Evolutionary conservation across 202 grass and related monocot genomes (phyloP).

Genomic region (Saccharum hybrid): DNA sequence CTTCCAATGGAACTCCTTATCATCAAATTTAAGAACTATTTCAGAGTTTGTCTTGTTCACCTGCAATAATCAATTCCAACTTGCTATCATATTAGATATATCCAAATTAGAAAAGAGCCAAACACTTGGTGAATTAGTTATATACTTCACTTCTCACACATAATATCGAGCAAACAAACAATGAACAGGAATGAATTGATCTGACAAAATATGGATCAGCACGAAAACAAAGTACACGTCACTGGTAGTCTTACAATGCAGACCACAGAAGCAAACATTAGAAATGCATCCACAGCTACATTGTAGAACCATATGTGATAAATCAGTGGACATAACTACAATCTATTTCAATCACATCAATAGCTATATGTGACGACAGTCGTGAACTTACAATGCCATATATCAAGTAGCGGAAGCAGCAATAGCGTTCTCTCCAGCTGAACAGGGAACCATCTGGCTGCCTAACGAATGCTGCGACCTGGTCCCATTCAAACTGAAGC

Average conservation of each 20-base stretch:
- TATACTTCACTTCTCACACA: conserved; percentile 7
- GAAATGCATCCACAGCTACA: neutral
- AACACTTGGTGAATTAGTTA: neutral
- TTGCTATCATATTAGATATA: conserved; percentile 48
- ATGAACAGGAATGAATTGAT: neutral
- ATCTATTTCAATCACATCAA: neutral
- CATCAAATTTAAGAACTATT: conserved; percentile 64
- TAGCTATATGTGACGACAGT: too few relatives aligned
- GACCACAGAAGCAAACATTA: neutral
- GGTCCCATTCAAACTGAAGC: conserved; percentile 94
- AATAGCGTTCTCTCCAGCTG: too few relatives aligned
- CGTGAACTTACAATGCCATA: too few relatives aligned
- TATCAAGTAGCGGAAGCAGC: too few relatives aligned
- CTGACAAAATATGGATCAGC: neutral
- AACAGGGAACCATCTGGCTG: too few relatives aligned
- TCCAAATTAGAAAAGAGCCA: neutral
- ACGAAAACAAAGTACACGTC: neutral
- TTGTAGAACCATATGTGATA: neutral
- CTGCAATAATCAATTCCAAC: conserved; percentile 56
- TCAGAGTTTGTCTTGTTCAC: conserved; percentile 74
- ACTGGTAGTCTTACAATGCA: neutral
- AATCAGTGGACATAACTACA: neutral
- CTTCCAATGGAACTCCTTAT: conserved; percentile 62
- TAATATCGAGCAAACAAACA: conserved; percentile 9
- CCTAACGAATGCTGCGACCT: too few relatives aligned